Evolutionary conservation across 2,329 filamentous ascomycete genomes (phyloP).

Genomic region (Exophiala dermatitidis): DNA sequence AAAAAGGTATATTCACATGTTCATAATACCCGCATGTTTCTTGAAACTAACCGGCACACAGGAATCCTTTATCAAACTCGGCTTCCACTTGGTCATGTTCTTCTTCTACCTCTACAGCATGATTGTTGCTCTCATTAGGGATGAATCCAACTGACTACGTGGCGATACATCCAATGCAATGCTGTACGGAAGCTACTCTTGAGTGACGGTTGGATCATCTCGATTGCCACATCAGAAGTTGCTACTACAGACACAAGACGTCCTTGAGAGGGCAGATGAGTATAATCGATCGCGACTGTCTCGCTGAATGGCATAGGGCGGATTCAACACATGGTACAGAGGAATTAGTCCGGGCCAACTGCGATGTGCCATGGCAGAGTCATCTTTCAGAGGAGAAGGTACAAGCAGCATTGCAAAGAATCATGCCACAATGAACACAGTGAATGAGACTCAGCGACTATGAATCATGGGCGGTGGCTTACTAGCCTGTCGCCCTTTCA

Average conservation of each 20-base stretch:
- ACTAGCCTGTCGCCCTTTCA: too few species aligned
- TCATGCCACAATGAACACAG: background rate
- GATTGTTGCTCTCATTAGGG: conserved; percentile 93
- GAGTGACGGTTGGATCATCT: background rate
- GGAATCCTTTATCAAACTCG: conserved; percentile 99
- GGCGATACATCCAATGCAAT: conserved; percentile 35
- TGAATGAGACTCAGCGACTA: too few species aligned
- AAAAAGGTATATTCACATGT: conserved; percentile 65
- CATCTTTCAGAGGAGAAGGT: too few species aligned
- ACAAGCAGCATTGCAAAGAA: background rate
- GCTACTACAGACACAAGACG: background rate
- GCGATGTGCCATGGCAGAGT: background rate
- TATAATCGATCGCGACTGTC: background rate
- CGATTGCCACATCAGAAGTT: background rate
- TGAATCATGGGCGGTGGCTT: too few species aligned
- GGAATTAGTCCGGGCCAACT: background rate
- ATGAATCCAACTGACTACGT: conserved; percentile 71
- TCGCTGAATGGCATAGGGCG: background rate
- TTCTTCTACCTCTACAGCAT: conserved; percentile 99
- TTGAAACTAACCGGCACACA: conserved; percentile 34
- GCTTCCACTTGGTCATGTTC: conserved; percentile 98
- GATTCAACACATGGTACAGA: background rate
- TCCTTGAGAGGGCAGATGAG: background rate
- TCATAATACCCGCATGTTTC: background rate
- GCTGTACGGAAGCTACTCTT: conserved; percentile 29